phyloP scores from a whole-genome alignment of 1,139 yeast species.

The Debaryomycetaceae sp. region DNA sequence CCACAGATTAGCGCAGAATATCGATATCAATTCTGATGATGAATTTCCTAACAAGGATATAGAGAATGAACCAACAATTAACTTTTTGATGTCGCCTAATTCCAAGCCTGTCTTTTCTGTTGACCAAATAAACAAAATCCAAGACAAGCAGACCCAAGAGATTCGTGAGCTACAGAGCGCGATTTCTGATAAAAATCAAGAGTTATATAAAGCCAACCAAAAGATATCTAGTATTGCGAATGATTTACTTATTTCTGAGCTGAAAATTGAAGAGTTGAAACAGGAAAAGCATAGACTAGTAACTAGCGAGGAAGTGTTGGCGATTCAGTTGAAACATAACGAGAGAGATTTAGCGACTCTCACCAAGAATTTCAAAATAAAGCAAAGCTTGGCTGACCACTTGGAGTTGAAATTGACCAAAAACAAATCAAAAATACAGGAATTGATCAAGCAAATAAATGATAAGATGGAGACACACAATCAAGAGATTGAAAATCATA shows the following conservation, averaged over 20 bases:
- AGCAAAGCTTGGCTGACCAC: constrained; percentile 15
- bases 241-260: constrained; percentile 18
- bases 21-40: constrained; percentile 6
- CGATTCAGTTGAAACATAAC: constrained; percentile 26
- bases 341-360: constrained; percentile 30
- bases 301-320: constrained; percentile 24
- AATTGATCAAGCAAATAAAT: constrained; percentile 9
- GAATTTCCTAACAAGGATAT: constrained; percentile 12
- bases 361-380: constrained; percentile 23
- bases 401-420: constrained; percentile 8
- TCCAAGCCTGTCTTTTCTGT: constrained; percentile 36
- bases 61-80: constrained; percentile 26
- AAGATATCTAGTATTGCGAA: constrained; percentile 17
- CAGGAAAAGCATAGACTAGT: constrained; percentile 16
- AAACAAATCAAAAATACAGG: constrained; percentile 6
- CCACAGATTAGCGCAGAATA: constrained; percentile 7
- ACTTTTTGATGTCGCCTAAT: constrained; percentile 32
- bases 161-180: constrained; percentile 13
- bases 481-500: constrained; percentile 8
- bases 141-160: constrained; percentile 20
- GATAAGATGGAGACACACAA: constrained; percentile 5
- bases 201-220: constrained; percentile 17
- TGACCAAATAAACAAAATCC: constrained; percentile 28
- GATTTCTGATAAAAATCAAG: constrained; percentile 14
- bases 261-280: constrained; percentile 17